phyloP scores from a whole-genome alignment of 257 asterid genomes.

The Salvia hispanica region DNA sequence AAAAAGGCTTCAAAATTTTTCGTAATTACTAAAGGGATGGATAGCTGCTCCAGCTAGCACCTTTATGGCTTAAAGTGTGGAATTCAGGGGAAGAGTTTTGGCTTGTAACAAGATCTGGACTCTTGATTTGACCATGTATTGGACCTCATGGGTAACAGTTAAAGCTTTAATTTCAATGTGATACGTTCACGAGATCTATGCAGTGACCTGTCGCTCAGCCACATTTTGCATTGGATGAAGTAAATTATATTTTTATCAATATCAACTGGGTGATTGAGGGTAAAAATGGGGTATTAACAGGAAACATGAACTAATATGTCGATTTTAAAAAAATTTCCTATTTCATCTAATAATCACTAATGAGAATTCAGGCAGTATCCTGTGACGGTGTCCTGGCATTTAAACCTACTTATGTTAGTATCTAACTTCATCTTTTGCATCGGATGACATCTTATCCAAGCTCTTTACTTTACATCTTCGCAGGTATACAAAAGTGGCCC shows the following conservation, averaged over 20 bases:
- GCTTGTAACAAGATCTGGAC: neutral
- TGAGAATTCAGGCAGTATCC: conserved; percentile 11
- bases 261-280: neutral
- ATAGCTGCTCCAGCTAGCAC: neutral
- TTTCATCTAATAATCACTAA: conserved; percentile 6
- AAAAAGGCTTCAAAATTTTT: conserved; percentile 12
- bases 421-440: neutral
- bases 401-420: neutral
- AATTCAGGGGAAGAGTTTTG: neutral
- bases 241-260: neutral
- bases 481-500: conserved; percentile 98
- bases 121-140: conserved; percentile 8
- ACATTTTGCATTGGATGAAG: neutral
- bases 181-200: neutral
- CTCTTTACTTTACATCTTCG: conserved; percentile 33
- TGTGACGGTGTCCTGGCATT: neutral
- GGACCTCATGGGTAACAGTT: neutral
- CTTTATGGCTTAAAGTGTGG: neutral
- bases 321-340: neutral
- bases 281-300: neutral
- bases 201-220: neutral
- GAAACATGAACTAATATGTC: neutral
- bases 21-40: neutral
- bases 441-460: conserved; percentile 17
- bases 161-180: neutral